These are phyloP conservation scores for Pleurotus citrinopileatus DNA, from an alignment of 768 basidiomycete species.

Conservation along the genomic window DNA sequence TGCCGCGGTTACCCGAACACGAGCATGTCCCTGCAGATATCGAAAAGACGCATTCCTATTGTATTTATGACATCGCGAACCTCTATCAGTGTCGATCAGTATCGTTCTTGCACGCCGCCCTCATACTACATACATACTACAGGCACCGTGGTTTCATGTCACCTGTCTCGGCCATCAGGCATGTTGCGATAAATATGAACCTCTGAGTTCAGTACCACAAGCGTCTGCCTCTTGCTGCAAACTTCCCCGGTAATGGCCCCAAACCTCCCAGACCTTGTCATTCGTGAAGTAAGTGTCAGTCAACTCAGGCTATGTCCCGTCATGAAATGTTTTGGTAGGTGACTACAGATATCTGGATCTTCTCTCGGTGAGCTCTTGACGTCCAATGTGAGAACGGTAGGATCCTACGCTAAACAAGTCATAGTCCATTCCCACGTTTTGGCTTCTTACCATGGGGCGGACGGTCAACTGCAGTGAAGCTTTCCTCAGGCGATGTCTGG, in stretches of 20 bases:
- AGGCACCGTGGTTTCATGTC: neutral
- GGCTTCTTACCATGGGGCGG: conserved; percentile 77
- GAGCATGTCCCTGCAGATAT: neutral
- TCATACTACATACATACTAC: too few relatives aligned
- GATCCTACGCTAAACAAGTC: neutral
- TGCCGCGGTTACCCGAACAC: neutral
- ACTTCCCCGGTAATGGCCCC: conserved; percentile 1
- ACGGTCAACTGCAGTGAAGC: conserved; percentile 75
- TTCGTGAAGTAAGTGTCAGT: conserved; percentile 37
- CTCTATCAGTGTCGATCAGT: neutral
- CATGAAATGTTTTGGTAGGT: conserved; percentile 30
- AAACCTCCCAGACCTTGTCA: conserved; percentile 28
- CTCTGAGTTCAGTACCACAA: neutral
- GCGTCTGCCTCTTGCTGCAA: too few relatives aligned
- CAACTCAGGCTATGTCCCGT: neutral
- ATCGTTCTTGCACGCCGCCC: too few relatives aligned
- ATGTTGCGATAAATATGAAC: neutral
- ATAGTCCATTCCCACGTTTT: conserved; percentile 65
- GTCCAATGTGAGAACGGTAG: neutral
- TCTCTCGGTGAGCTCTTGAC: conserved; percentile 46
- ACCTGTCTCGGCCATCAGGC: neutral
- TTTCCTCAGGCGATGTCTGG: conserved; percentile 73
- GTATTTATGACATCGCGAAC: neutral
- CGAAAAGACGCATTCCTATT: neutral
- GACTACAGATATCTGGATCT: conserved; percentile 56